These are phyloP conservation scores for Coprinopsis strossmayeri DNA, from an alignment of 768 basidiomycete genomes.

Conservation along the genomic window DNA sequence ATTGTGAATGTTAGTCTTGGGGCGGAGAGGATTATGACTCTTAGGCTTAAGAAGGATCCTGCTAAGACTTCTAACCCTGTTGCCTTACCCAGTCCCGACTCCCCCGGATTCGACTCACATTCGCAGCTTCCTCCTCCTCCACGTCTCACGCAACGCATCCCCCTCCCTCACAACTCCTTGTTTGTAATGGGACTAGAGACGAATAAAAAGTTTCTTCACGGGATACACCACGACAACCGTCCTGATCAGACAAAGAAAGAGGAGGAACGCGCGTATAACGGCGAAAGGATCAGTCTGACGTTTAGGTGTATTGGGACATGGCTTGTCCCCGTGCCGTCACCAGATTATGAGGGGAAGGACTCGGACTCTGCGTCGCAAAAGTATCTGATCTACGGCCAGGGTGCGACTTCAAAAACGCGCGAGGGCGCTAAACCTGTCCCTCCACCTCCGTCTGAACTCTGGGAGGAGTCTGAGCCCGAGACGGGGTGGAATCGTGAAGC, in stretches of 20 bases:
- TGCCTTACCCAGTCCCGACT: too few relatives aligned
- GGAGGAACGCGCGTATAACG: conserved; percentile 48
- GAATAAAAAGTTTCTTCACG: conserved; percentile 71
- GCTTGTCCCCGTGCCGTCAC: conserved; percentile 39
- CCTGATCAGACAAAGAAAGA: conserved; percentile 42
- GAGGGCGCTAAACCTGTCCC: conserved; percentile 45
- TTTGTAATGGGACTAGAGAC: conserved; percentile 74
- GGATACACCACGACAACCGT: conserved; percentile 72
- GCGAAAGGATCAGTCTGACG: conserved; percentile 72
- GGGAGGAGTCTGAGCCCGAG: conserved; percentile 1
- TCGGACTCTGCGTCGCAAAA: background rate
- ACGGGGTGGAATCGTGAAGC: conserved; percentile 1
- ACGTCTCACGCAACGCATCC: conserved; percentile 52
- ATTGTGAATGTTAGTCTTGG: conserved; percentile 82
- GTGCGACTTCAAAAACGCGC: conserved; percentile 56
- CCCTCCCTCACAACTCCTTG: conserved; percentile 77
- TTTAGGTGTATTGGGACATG: conserved; percentile 79
- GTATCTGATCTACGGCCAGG: conserved; percentile 61
- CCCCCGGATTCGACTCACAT: too few relatives aligned
- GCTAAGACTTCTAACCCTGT: too few relatives aligned
- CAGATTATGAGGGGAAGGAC: background rate
- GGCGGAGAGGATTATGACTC: conserved; percentile 69
- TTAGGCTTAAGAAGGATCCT: conserved; percentile 57
- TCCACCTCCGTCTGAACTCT: background rate
- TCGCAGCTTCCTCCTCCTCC: conserved; percentile 17